Evolutionary conservation across 345 rosid species (phyloP).

Genomic region (Populus tremula): DNA sequence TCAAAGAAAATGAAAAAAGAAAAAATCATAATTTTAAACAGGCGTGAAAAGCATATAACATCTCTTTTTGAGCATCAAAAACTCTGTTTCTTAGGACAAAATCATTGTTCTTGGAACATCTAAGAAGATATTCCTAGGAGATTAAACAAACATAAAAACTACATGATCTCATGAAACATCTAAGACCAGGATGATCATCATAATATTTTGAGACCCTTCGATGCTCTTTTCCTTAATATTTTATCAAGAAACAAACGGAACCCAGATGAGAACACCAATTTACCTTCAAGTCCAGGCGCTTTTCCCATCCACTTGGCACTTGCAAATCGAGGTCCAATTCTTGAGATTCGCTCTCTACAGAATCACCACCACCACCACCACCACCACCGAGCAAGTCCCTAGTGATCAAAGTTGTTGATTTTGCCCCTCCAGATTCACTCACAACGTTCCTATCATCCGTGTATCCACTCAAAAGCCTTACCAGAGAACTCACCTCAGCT

Average conservation of each 20-base stretch:
- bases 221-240: background rate
- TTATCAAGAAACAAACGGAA: slow-evolving; percentile 21
- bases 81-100: background rate
- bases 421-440: slow-evolving; percentile 22
- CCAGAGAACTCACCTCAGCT: slow-evolving; percentile 33
- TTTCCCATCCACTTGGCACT: slow-evolving; percentile 87
- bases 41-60: background rate
- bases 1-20: background rate
- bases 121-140: background rate
- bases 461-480: slow-evolving; percentile 22
- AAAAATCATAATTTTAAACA: background rate
- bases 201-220: background rate
- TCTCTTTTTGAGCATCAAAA: background rate
- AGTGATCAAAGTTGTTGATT: slow-evolving; percentile 53
- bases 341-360: slow-evolving; percentile 38
- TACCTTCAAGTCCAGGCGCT: slow-evolving; percentile 88
- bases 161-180: background rate
- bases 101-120: background rate
- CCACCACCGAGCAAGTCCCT: slow-evolving; percentile 61
- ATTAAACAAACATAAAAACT: too few relatives aligned
- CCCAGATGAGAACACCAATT: background rate
- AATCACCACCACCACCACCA: background rate
- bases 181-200: background rate
- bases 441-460: slow-evolving; percentile 20
- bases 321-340: slow-evolving; percentile 88